Percentiles rank a stretch among this genome's conserved stretches.
Conservation (phyloP, 257 asterid species). For the Paraleonurus japonicus region DNA sequence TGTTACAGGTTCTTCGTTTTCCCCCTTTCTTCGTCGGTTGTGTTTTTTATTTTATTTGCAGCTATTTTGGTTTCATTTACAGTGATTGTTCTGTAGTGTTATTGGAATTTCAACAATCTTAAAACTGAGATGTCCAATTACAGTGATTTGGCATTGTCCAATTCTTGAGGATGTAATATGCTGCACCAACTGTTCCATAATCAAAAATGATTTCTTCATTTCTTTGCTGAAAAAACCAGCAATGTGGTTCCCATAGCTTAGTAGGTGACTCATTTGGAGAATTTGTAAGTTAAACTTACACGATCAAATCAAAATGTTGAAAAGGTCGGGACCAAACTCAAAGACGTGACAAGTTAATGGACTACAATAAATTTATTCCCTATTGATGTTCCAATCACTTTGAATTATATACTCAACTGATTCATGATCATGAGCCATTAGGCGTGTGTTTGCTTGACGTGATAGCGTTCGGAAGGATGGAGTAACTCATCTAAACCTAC, state of each 20-base stretch:
- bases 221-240: not conserved
- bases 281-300: too few species aligned
- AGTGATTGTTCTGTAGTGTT: not conserved
- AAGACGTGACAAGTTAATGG: too few species aligned
- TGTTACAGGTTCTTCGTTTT: slow-evolving; percentile 60
- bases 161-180: not conserved
- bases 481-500: too few species aligned
- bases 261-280: too few species aligned
- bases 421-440: not conserved
- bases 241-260: not conserved
- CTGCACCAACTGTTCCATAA: not conserved
- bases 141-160: too few species aligned
- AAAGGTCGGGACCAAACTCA: too few species aligned
- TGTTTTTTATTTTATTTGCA: not conserved
- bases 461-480: too few species aligned
- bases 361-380: too few species aligned
- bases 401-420: too few species aligned
- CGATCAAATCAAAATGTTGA: too few species aligned
- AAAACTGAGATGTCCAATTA: too few species aligned
- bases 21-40: not conserved
- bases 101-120: not conserved
- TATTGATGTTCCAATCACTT: too few species aligned
- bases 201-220: not conserved
- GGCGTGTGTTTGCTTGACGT: not conserved
- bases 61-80: not conserved